Base-by-base conservation (phyloP, 441 rosid species). In the Adansonia rubrostipa region DNA sequence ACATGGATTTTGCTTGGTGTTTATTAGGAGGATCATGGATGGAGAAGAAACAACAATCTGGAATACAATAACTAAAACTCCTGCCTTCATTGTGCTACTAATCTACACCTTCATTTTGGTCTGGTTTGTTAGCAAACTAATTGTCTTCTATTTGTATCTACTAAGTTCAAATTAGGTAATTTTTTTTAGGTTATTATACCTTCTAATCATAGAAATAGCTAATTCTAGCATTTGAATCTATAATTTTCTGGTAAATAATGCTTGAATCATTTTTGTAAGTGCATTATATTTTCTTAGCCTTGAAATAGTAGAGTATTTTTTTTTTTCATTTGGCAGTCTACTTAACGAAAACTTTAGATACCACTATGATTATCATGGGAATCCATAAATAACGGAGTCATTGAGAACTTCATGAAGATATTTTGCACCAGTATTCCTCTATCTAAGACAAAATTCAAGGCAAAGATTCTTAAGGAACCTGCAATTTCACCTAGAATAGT, bases 61-160 rank as follows among this genome's bases (percentile, higher is more conserved):
- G 98, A 96, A 84, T 80, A 93, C 98, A 15, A 82, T 94, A 84
- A 72, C 84, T 78, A 93, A 89, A 83, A 92, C 95, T 78, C 99
- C 98, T 36, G 94, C 97, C 63, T 96, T 98, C 76, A 90, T 92
- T 13, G 93, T 83, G 2, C 79, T 93, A 33, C 77, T 94, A 60
- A 64, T 89, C 73, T 93, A 94, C 86, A 81, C 92, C 56, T 96
- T 96, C 77, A 82, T 94, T 51, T 84, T 84, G 0, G 85, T 91
- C 82, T 94, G 97, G 98, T 94, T 96, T 83, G 99, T 96, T 63
- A 98, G 96, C 74, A 98, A 98, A 17, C 92, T 96, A 50, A 84
- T 92, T 0, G 82, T 90, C 73, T 96, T 92, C 87, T 98, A 96
- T 83, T 84, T 90, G 73, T 96, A 96, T 82, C 91, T 96, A 75